Conservation (phyloP, 2,329 filamentous ascomycete genomes). For the Acrocalymma vagum region DNA sequence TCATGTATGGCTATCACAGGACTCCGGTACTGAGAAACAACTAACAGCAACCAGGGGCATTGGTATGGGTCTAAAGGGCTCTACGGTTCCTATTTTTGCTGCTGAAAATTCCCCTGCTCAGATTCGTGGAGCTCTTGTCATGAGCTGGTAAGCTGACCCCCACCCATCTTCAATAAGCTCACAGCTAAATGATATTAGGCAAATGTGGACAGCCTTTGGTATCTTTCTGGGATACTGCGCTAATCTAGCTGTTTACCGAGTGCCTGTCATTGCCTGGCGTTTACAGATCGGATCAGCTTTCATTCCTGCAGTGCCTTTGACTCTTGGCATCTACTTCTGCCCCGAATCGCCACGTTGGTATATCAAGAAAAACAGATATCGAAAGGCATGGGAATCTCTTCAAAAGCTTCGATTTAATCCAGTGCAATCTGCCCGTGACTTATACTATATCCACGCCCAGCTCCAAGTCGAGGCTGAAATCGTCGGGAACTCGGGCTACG, state of each 20-base stretch:
- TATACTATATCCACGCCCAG: slow-evolving; percentile 49
- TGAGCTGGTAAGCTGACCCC: too few relatives aligned
- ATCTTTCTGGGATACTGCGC: slow-evolving; percentile 32
- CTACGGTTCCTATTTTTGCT: slow-evolving; percentile 55
- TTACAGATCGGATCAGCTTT: slow-evolving; percentile 38
- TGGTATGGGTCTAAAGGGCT: slow-evolving; percentile 37
- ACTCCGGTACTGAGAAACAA: too few relatives aligned
- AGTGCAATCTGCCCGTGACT: slow-evolving; percentile 48
- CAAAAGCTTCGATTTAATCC: slow-evolving; percentile 35
- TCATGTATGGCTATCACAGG: slow-evolving; percentile 19
- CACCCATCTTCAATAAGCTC: too few relatives aligned
- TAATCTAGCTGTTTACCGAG: slow-evolving; percentile 45
- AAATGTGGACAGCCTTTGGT: slow-evolving; percentile 50
- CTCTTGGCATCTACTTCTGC: slow-evolving; percentile 42
- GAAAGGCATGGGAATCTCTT: slow-evolving; percentile 43
- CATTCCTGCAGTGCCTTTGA: slow-evolving; percentile 32
- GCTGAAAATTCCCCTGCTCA: slow-evolving; percentile 56
- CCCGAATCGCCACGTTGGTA: slow-evolving; percentile 43
- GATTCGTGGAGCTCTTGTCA: slow-evolving; percentile 58
- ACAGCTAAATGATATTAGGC: too few relatives aligned
- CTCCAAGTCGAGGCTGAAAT: slow-evolving; percentile 31
- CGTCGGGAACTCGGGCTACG: slow-evolving; percentile 32
- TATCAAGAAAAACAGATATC: slow-evolving; percentile 46
- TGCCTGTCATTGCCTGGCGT: slow-evolving; percentile 34
- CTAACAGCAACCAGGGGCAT: too few relatives aligned